Evolutionary conservation across 106 monocot species (phyloP), one percentile per base, ranked within the genome.

Genomic region (Apostasia ramifera): DNA sequence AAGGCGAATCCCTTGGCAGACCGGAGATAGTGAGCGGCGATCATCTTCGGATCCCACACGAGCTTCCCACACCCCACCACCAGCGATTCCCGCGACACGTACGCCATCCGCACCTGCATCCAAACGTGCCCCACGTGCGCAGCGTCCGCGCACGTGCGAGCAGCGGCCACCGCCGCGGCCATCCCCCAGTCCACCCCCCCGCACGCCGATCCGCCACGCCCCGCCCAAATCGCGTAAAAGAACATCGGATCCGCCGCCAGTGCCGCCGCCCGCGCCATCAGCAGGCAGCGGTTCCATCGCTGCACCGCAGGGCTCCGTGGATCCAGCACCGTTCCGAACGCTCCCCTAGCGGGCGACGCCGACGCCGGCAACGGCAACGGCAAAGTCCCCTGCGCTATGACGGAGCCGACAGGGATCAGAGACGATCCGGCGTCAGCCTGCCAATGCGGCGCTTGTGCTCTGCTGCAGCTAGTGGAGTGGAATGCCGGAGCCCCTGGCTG

Each of bases 51-150:
- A 68, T 94, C 94, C 94, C 91, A 94, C 14, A 94, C 91, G 40
- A 94, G 85, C 83, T 94, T 94, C 53, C 94, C 94, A 58, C 87
- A 91, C 10, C 94, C 90, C 1, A 94, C 84, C 55, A 94, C 91
- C 8, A 94, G 88, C 69, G 94, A 91, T 71, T 94, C 94, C 70
- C 81, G 73, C 26, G 94, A 94, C 48, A 94, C 91, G 71, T 87
- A 94, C 14, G 94, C 94, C 47, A 91, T 57, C 66, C 87, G 59
- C 59, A 94, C 71, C 85, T 91, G 94, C 70, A 83, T 65, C 85
- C 85, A 91, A 54, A 94, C 77, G 66, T 94, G 86, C 52, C 74
- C 50, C 10, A 85, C 54, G 49, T 91, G 94, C 39, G 74, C 83
- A 1, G 55, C 76, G 61, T 94, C 94, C 6, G 83, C 85, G 40